Percentiles rank a stretch among this genome's conserved stretches.
phyloP scores from a whole-genome alignment of 345 rosid genomes.

The Brassica cretica region DNA sequence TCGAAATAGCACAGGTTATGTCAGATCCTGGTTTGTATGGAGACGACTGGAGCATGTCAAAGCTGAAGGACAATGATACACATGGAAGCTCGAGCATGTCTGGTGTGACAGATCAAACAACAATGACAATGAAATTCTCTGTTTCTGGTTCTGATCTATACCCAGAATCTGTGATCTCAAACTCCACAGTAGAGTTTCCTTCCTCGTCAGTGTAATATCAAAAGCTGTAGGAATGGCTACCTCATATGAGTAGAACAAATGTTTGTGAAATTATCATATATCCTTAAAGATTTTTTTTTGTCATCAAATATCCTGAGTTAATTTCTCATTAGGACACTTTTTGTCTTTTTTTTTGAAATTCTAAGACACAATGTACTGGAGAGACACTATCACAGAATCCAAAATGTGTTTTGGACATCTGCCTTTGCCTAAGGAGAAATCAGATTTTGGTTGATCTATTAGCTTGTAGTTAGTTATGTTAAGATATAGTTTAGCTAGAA shows the following conservation, averaged over 20 bases:
- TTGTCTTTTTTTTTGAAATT: too few relatives aligned
- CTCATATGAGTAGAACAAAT: neutral
- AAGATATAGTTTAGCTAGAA: too few relatives aligned
- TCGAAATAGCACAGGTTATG: constrained; percentile 19
- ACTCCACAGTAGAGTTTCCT: constrained; percentile 11
- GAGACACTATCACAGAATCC: too few relatives aligned
- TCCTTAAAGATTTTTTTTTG: neutral
- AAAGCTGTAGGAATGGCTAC: neutral
- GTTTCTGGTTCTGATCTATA: constrained; percentile 12
- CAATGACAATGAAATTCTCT: constrained; percentile 4
- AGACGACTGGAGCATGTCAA: constrained; percentile 33
- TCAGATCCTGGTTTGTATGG: constrained; percentile 32
- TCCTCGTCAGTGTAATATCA: constrained; percentile 5
- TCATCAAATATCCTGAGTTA: too few relatives aligned
- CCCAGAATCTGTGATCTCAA: constrained; percentile 23
- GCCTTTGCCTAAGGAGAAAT: too few relatives aligned
- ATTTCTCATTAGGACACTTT: too few relatives aligned
- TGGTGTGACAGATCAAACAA: neutral
- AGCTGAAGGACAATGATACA: neutral
- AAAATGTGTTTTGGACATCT: too few relatives aligned
- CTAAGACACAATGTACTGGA: too few relatives aligned
- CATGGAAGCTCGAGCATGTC: neutral
- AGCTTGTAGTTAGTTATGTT: too few relatives aligned
- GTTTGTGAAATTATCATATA: neutral
- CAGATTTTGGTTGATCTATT: too few relatives aligned